Percentiles rank a stretch among this genome's conserved stretches.
phyloP scores from a whole-genome alignment of 352 stramenopile genomes.

The Pythium rishiriense region DNA sequence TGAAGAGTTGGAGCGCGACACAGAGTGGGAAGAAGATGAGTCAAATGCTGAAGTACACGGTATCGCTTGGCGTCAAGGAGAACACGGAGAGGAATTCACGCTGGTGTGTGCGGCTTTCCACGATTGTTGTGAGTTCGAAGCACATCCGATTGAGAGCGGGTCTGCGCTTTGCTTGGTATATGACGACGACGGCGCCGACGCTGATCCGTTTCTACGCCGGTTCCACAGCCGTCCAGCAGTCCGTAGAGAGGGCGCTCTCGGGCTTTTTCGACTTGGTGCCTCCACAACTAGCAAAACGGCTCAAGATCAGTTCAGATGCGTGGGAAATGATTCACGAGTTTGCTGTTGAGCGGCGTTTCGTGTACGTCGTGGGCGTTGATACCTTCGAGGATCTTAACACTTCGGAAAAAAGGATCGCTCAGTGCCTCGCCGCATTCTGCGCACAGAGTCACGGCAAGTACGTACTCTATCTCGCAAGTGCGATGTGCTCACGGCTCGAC shows the following conservation, averaged over 20 bases:
- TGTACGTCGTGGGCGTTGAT: neutral
- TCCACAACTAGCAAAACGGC: neutral
- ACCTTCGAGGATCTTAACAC: neutral
- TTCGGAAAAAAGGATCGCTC: neutral
- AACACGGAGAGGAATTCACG: neutral
- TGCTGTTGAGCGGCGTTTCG: neutral
- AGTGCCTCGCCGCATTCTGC: neutral
- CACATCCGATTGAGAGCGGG: neutral
- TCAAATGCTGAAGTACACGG: neutral
- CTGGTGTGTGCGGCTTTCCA: neutral
- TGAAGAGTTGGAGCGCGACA: neutral
- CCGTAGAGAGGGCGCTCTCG: neutral
- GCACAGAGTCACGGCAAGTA: neutral
- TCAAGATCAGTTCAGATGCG: neutral
- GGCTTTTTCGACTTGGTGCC: neutral
- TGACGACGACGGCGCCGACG: neutral
- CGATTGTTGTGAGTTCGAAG: neutral
- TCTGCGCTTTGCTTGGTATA: neutral
- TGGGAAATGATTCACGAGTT: constrained; percentile 7
- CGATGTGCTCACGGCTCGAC: neutral
- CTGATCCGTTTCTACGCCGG: neutral
- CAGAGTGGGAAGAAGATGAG: neutral
- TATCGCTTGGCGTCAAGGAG: neutral
- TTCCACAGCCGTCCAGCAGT: neutral
- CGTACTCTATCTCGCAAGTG: neutral